A percentile compares a stretch with the other conserved stretches of the same genome.
phyloP scores from a whole-genome alignment of 805 yeast species.

The Candida vaughaniae region DNA sequence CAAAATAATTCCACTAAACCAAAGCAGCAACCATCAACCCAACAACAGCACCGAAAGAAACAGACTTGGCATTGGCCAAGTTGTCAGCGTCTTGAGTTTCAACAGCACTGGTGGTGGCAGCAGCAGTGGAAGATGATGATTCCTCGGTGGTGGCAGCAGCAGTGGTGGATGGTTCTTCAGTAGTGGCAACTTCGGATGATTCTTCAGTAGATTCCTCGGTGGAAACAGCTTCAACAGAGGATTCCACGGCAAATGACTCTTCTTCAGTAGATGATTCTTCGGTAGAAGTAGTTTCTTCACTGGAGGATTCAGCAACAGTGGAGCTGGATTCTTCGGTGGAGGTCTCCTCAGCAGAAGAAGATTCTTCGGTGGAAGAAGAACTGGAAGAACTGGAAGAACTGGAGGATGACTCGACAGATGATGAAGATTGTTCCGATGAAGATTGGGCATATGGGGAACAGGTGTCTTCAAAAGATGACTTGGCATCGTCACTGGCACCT shows the following conservation, averaged over 20 bases:
- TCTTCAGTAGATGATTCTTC: slow-evolving; percentile 3
- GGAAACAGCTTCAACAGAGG: slow-evolving; percentile 10
- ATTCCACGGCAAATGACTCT: background rate
- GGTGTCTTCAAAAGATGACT: slow-evolving; percentile 50
- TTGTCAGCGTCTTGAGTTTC: slow-evolving; percentile 19
- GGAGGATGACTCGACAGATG: slow-evolving; percentile 22
- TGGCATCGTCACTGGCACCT: slow-evolving; percentile 58
- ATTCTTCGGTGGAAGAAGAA: slow-evolving; percentile 30
- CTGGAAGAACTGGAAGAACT: slow-evolving; percentile 28
- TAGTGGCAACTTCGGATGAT: slow-evolving; percentile 12
- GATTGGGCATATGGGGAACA: slow-evolving; percentile 48
- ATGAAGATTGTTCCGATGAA: slow-evolving; percentile 24
- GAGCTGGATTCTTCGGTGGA: slow-evolving; percentile 19
- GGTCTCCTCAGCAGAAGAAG: slow-evolving; percentile 23
- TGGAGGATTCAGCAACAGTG: slow-evolving; percentile 13
- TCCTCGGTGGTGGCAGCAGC: slow-evolving; percentile 17
- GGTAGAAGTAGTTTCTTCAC: slow-evolving; percentile 5
- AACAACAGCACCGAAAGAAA: slow-evolving; percentile 32
- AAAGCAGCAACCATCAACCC: slow-evolving; percentile 43
- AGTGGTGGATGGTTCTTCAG: slow-evolving; percentile 10
- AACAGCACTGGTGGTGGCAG: slow-evolving; percentile 6
- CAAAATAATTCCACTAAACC: no score
- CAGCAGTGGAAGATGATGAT: slow-evolving; percentile 11
- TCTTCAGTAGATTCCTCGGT: slow-evolving; percentile 14
- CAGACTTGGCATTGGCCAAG: slow-evolving; percentile 28